Evolutionary conservation across 2,329 filamentous ascomycete genomes (phyloP), one percentile per base, ranked within the genome.

Genomic region (Penicillium hesseltinei): DNA sequence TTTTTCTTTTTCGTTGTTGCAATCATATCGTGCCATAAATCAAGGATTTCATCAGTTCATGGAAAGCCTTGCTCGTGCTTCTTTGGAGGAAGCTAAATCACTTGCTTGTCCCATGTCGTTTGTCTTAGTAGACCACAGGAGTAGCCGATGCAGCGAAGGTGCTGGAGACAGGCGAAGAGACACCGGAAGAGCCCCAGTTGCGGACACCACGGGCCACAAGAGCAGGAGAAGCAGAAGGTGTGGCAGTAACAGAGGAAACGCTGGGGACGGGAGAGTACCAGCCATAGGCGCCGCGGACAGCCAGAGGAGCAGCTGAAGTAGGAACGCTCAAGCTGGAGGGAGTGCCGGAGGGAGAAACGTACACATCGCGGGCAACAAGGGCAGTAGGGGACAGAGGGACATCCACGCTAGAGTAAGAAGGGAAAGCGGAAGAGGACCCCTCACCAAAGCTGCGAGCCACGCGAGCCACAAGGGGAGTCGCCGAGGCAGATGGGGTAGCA

Each of bases 81-180:
- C n/a, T 27, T 39, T 13, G 11, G 3, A 10, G 21, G 10, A 25
- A 39, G 25, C 19, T 21, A 40, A 25, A 36, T 17, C 17, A 7
- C 1, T 17, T 31, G 9, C 1, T 17, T 31, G 9, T 11, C 9
- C 5, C 8, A 19, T 38, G 2, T 6, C 3, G 4, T 49, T 4
- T 56, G 11, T n/a, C 55, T 60, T 58, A 65, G 51, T 64, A 62
- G 44, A 46, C 52, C 23, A 60, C 29, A n/a, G 55, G 51, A 19
- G 58, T 54, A 33, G 60, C 54, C 3, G 60, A 60, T 19, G 55
- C 31, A 27, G 49, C 21, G 40, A 52, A 49, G 27, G 48, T 54
- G 61, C 59, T 62, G 21, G 56, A 52, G 49, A 36, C 60, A 33
- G 64, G 57, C 23, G 56, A 56, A 54, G 56, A 56, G 17, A 43